Evolutionary conservation across 2,329 filamentous ascomycete species (phyloP).

Genomic region (Apiospora koreana): DNA sequence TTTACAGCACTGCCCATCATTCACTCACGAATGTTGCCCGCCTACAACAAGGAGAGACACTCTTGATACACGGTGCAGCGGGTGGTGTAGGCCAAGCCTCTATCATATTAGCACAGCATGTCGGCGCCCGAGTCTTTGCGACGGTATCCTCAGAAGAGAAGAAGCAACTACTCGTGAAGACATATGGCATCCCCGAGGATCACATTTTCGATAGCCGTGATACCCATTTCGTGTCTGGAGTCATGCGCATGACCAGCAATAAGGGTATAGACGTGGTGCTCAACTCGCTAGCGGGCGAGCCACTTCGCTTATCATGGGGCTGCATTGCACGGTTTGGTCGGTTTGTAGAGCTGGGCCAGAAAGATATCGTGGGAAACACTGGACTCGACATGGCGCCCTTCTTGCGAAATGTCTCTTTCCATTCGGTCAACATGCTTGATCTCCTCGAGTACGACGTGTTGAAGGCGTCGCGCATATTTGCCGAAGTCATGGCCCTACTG

Average conservation of each 20-base stretch:
- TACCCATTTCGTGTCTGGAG: conserved; percentile 11
- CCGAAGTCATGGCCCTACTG: conserved; percentile 27
- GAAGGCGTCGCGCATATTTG: neutral
- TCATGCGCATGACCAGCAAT: conserved; percentile 10
- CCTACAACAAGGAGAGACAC: conserved; percentile 10
- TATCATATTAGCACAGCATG: conserved; percentile 10
- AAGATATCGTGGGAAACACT: conserved; percentile 11
- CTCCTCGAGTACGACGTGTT: neutral
- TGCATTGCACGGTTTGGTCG: conserved; percentile 14
- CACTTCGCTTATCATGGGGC: conserved; percentile 1
- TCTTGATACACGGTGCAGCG: conserved; percentile 17
- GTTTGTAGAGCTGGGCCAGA: conserved; percentile 13
- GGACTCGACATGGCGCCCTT: conserved; percentile 15
- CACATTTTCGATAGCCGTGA: conserved; percentile 16
- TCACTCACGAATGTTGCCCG: conserved; percentile 13
- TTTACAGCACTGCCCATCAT: conserved; percentile 13
- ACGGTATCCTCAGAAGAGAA: conserved; percentile 16
- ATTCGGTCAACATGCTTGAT: conserved; percentile 12
- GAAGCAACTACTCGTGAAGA: conserved; percentile 8
- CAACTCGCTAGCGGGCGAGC: conserved; percentile 12
- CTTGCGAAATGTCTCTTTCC: conserved; percentile 19
- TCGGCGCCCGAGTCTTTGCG: conserved; percentile 10
- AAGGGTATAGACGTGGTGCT: conserved; percentile 10
- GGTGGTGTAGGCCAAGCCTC: conserved; percentile 19
- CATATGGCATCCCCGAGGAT: conserved; percentile 11